Conservation (phyloP, 257 asterid genomes). For the Solanum microdontum region DNA sequence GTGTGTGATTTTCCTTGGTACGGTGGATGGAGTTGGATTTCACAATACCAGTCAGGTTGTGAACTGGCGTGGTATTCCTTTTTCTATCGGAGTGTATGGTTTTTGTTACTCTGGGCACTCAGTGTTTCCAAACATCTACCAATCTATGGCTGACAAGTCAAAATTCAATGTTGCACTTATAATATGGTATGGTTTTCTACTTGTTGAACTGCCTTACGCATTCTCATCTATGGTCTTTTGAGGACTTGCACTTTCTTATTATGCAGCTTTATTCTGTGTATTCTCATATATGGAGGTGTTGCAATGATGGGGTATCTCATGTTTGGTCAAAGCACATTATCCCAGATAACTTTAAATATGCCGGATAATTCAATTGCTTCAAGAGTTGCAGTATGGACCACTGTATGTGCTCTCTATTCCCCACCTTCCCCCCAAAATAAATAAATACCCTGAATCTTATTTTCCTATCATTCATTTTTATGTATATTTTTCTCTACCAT, state of each 20-base stretch:
- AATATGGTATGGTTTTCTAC: conserved; percentile 30
- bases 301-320: conserved; percentile 65
- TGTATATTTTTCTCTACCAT: conserved; percentile 1
- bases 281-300: conserved; percentile 54
- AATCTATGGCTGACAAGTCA: conserved; percentile 83
- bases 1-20: conserved; percentile 44
- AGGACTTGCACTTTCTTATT: background rate
- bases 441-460: background rate
- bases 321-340: conserved; percentile 59
- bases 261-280: conserved; percentile 60
- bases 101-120: conserved; percentile 81
- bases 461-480: background rate
- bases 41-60: conserved; percentile 34
- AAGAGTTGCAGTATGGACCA: conserved; percentile 71
- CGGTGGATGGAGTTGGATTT: conserved; percentile 36
- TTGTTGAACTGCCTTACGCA: background rate
- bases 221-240: background rate
- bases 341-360: conserved; percentile 75
- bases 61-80: conserved; percentile 64
- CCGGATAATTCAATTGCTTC: conserved; percentile 51
- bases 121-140: conserved; percentile 84
- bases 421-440: background rate
- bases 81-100: conserved; percentile 75
- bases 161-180: conserved; percentile 55
- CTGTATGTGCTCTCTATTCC: conserved; percentile 25